Base-by-base conservation (phyloP, 495 filamentous ascomycete species). In the Eremomyces bilateralis region DNA sequence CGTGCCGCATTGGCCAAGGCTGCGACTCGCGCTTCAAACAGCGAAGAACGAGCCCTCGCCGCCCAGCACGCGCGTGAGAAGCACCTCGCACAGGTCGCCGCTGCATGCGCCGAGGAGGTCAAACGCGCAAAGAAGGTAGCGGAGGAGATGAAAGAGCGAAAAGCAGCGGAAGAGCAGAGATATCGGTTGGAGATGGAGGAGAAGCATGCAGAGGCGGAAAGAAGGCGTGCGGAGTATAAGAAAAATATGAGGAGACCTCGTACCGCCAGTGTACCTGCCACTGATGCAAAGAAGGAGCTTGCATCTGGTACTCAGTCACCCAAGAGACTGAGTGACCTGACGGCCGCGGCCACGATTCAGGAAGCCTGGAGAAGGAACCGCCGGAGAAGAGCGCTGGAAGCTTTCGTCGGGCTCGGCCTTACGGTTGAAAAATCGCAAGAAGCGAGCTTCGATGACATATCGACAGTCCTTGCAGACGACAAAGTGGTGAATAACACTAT, bases 101-200 rank as follows among this genome's bases (percentile, higher is more conserved):
- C 85, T 24, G 73, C 73, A 46, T 95, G 90, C 51, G 85, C 90
- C 34, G 85, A 84, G 49, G 88, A 97, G 54, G 88, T 97, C 31
- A 77, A 77, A 44, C 66, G 84, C 31, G 88, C 90, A 34, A 97
- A 97, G 62, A 76, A 77, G 31, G 67, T 92, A 31, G 88, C 88
- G 2, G 80, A 91, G 58, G 85, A 74, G 38, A 84, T 80, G 57
- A 80, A 84, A 49, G 83, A 85, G 57, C 76, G 77, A 49, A 74
- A 85, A 42, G 81, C 88, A 38, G 76, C 80, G 29, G 83, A 95
- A 40, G 69, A 82, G 43, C 68, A 65, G 45, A 76, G 51, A 20
- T 45, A 45, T 33, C 35, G 54, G 20, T 37, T 53, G 29, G 81
- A 93, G 43, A 79, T 92, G 71, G 76, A 88, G 43, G 82, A 83